These are phyloP conservation scores for Sporobolomyces phaffii DNA, from an alignment of 768 basidiomycete species.

Conservation along the genomic window DNA sequence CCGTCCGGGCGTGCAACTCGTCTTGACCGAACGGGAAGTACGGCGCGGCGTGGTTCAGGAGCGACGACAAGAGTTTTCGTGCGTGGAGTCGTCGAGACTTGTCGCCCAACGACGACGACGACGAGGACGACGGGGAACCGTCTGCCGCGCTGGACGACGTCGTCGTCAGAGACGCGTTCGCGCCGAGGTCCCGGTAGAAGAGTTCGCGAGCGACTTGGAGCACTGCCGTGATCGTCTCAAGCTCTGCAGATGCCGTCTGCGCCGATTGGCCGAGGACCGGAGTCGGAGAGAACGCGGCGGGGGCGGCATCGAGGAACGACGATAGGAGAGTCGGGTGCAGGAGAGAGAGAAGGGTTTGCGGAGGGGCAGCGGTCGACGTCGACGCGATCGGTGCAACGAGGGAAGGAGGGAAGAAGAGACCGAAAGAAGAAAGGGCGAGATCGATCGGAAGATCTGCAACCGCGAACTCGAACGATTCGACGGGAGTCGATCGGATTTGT, in stretches of 20 bases:
- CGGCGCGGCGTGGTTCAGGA: slow-evolving; percentile 67
- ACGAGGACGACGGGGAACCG: background rate
- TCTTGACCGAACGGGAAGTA: slow-evolving; percentile 72
- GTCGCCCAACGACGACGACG: slow-evolving; percentile 21
- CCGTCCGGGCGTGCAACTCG: slow-evolving; percentile 36
- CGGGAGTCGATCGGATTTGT: background rate
- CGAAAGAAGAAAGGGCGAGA: background rate
- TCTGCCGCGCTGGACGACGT: no score
- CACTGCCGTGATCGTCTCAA: slow-evolving; percentile 52
- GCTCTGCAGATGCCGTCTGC: slow-evolving; percentile 14
- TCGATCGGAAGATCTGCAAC: background rate
- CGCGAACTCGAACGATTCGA: slow-evolving; percentile 20
- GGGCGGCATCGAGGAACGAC: slow-evolving; percentile 80
- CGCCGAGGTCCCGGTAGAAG: slow-evolving; percentile 55
- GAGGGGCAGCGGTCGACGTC: background rate
- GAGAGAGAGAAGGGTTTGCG: slow-evolving; percentile 50
- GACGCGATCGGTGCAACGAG: background rate
- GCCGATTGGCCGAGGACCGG: slow-evolving; percentile 37
- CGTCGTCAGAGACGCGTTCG: no score
- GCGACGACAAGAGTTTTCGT: slow-evolving; percentile 23
- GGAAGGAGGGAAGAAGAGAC: background rate
- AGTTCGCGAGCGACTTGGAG: slow-evolving; percentile 58
- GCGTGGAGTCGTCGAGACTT: background rate
- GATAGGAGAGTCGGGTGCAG: slow-evolving; percentile 74
- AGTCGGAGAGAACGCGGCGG: slow-evolving; percentile 65